Base-by-base conservation (phyloP, 352 stramenopile species). In the Pythium angustatum region DNA sequence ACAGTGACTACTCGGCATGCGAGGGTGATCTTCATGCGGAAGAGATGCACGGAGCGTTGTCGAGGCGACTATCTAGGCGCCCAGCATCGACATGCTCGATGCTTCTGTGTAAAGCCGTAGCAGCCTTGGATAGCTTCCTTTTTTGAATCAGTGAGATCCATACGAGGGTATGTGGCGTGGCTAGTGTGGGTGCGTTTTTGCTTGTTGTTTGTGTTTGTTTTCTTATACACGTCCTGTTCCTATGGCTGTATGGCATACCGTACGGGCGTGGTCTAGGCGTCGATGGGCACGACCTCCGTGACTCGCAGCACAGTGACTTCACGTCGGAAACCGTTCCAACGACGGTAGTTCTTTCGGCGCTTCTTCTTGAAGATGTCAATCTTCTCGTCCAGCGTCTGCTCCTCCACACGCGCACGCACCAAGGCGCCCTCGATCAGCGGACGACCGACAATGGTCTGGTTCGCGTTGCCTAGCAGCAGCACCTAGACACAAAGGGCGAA, bases 351-450 rank as follows among this genome's bases (percentile, higher is more conserved):
- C 78, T 95, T 95, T 88, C 86, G 79, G 65, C 86, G 84, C 62
- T 93, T 93, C 78, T 95, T 95, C 78, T 95, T 95, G 75, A 95
- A 95, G 60, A 95, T 85, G 69, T 93, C 85, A 55, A 95, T 91
- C 70, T 95, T 95, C 54, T 83, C 80, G 64, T 95, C 86, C 44
- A 95, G 66, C 43, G 86, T 95, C 73, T 95, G 86, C 69, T 95
- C 86, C 65, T 95, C 86, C 57, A 95, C 86, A 41, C 84, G 85
- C 14, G 83, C 86, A 50, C 83, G 81, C 57, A 95, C 86, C 33
- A 85, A 76, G 51, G 86, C 86, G 47, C 85, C 86, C 0, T 77
- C 72, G 33, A 95, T 73, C 2, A 95, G 63, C 48, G 86, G 86
- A 27, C 71, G 81, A 5, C 86, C 86, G 27, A 95, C 76, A 53